Evolutionary conservation across 2,329 filamentous ascomycete genomes (phyloP).

Genomic region (Thermothelomyces thermophilus): DNA sequence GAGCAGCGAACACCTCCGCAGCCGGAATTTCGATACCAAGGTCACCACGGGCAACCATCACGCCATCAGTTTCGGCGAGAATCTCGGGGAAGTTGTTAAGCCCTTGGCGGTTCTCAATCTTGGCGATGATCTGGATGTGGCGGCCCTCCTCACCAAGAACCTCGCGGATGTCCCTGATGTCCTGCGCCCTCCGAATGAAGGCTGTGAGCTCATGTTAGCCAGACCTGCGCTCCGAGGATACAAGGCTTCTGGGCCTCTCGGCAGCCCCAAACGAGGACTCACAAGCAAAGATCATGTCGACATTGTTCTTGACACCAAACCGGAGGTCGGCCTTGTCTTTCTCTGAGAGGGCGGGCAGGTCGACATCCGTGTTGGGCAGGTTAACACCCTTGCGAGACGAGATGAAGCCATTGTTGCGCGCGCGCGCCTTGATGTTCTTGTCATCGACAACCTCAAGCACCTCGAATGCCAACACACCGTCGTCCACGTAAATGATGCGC

Average conservation of each 20-base stretch:
- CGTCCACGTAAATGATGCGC: constrained; percentile 95
- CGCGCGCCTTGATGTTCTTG: constrained; percentile 77
- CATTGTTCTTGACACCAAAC: constrained; percentile 97
- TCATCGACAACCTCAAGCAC: constrained; percentile 83
- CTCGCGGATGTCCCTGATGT: constrained; percentile 86
- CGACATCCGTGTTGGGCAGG: constrained; percentile 96
- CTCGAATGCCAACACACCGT: constrained; percentile 94
- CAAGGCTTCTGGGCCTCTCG: no score
- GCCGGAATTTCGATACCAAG: constrained; percentile 98
- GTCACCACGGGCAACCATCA: constrained; percentile 99
- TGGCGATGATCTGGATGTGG: constrained; percentile 98
- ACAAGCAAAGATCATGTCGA: constrained; percentile 97
- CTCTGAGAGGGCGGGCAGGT: constrained; percentile 92
- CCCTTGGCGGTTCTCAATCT: constrained; percentile 99
- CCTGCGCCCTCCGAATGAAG: constrained; percentile 90
- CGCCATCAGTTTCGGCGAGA: constrained; percentile 89
- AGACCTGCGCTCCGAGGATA: neutral
- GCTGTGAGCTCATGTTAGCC: constrained; percentile 30
- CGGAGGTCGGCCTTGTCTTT: constrained; percentile 93
- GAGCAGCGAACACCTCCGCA: constrained; percentile 95
- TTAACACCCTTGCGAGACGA: constrained; percentile 99
- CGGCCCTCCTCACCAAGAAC: constrained; percentile 87
- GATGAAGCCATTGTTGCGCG: constrained; percentile 97
- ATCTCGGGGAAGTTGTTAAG: constrained; percentile 99
- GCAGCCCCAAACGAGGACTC: neutral